Evolutionary conservation across 352 stramenopile genomes (phyloP).

Genomic region (Pelagophyceae sp.): DNA sequence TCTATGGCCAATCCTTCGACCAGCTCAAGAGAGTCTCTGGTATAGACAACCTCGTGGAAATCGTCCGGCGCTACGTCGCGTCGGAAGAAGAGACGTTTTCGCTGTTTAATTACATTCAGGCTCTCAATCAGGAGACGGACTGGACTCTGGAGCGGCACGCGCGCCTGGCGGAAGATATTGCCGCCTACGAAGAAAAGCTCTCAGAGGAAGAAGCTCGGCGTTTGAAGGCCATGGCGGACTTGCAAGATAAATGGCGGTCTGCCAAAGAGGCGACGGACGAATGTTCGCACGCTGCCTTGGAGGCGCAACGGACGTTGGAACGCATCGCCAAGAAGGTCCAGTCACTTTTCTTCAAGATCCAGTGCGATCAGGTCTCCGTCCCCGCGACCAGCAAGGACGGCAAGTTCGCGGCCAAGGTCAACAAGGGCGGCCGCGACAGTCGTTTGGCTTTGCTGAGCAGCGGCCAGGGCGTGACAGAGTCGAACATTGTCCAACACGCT

Average conservation of each 20-base stretch:
- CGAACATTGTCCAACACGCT: conserved; percentile 59
- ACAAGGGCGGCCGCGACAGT: conserved; percentile 29
- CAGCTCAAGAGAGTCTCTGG: conserved; percentile 38
- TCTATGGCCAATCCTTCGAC: conserved; percentile 37
- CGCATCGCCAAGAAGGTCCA: conserved; percentile 40
- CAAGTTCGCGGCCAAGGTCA: conserved; percentile 17
- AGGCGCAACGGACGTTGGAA: conserved; percentile 35
- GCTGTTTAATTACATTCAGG: conserved; percentile 58
- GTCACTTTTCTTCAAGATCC: conserved; percentile 53
- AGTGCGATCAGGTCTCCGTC: conserved; percentile 49
- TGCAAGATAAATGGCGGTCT: conserved; percentile 21
- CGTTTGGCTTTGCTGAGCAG: conserved; percentile 40
- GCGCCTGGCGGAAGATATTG: conserved; percentile 38
- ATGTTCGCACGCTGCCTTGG: conserved; percentile 17
- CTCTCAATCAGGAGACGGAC: conserved; percentile 54
- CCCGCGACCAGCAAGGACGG: too few relatives aligned
- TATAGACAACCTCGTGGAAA: conserved; percentile 44
- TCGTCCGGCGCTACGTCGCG: conserved; percentile 51
- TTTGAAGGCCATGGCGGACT: conserved; percentile 15
- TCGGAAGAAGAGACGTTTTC: conserved; percentile 59
- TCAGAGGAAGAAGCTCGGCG: conserved; percentile 34
- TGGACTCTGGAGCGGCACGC: conserved; percentile 33
- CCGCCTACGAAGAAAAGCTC: conserved; percentile 33
- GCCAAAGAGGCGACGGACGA: conserved; percentile 23
- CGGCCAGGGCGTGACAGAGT: conserved; percentile 50